phyloP scores from a whole-genome alignment of 805 yeast species.

The Wickerhamiella brachini region DNA sequence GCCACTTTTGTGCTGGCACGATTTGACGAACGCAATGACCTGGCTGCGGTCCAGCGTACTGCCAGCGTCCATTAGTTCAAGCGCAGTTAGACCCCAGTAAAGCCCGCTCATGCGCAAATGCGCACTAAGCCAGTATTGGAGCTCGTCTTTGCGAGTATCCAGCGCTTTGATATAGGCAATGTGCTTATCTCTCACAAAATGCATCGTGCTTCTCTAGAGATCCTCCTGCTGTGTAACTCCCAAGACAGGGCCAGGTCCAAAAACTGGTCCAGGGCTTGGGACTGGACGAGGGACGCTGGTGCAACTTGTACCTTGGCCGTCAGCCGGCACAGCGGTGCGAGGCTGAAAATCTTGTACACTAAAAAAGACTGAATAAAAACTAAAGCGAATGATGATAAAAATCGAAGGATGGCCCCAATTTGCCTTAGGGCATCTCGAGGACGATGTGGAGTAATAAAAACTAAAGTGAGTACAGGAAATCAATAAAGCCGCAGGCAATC shows the following conservation, averaged over 20 bases:
- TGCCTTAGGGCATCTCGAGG: too few relatives aligned
- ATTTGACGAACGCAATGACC: constrained; percentile 51
- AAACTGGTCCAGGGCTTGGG: too few relatives aligned
- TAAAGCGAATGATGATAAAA: too few relatives aligned
- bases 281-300: too few relatives aligned
- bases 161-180: constrained; percentile 41
- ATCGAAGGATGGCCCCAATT: too few relatives aligned
- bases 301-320: too few relatives aligned
- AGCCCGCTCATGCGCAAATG: constrained; percentile 80
- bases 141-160: constrained; percentile 41
- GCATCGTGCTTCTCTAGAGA: background rate
- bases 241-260: too few relatives aligned
- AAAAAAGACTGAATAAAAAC: too few relatives aligned
- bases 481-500: constrained; percentile 67
- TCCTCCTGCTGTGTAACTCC: background rate
- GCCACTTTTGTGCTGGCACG: constrained; percentile 39
- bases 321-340: too few relatives aligned
- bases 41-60: constrained; percentile 47
- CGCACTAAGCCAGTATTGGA: constrained; percentile 80
- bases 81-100: constrained; percentile 87
- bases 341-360: too few relatives aligned
- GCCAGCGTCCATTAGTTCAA: constrained; percentile 42
- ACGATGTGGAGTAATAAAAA: too few relatives aligned
- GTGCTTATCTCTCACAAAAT: constrained; percentile 35
- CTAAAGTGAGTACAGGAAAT: constrained; percentile 50